Evolutionary conservation across 768 basidiomycete genomes (phyloP), one percentile per base, ranked within the genome.

Genomic region (Rhodotorula sphaerocarpa): DNA sequence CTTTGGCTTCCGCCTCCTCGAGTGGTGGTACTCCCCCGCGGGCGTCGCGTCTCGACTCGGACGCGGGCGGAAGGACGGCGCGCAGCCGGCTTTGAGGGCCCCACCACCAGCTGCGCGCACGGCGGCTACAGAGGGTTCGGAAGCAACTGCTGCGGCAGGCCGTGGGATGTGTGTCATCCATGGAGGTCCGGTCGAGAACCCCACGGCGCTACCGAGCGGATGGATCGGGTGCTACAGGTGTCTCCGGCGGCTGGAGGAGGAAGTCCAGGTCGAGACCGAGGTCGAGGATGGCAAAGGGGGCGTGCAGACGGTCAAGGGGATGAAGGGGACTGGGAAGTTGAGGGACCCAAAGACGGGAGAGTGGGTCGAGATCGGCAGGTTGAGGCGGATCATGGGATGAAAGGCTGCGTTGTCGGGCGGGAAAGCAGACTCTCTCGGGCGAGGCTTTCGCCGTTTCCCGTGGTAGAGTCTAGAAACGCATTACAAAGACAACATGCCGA

Each of bases 21-120:
- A 97, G 76, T 99, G 95, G 91, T 99, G 93, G 91, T 97, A 97
- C 73, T 92, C 90, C 7, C 91, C 95, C 1, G 39, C 55, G 82
- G 47, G 95, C 89, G 16, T 91, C 87, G 6, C 88, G 87, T 23
- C 82, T 84, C 44, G 82, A 83, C n/a, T 76, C 79, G 36, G 83
- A 82, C 16, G 78, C 76, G 34, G 80, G 79, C 18, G 80, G 81
- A 55, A 86, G 84, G 11, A 87, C 85, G 33, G 79, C 82, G 3
- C 80, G 88, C 46, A 86, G 86, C 66, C 88, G 88, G 20, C 91
- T 88, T 47, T 80, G 79, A 67, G 82, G 87, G 71, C 81, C 88
- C 33, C 79, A 79, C 36, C 87, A 88, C 7, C 86, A 90, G 72
- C 85, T 86, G 14, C 30, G 9, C 20, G 25, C 33, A 39, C 25